phyloP scores from a whole-genome alignment of 768 basidiomycete genomes.

The Panus rudis region DNA sequence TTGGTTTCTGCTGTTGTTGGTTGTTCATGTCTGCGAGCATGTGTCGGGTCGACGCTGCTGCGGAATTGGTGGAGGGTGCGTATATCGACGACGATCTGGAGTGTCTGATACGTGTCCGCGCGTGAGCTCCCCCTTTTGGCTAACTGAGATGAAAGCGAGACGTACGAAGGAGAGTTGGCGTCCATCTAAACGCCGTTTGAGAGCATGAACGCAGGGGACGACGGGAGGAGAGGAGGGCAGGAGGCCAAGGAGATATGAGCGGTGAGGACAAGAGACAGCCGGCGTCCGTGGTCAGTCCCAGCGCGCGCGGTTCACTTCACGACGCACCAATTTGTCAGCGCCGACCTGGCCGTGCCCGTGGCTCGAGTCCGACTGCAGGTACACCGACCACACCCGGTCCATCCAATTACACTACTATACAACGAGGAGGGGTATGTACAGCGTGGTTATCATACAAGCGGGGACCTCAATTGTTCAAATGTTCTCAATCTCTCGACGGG shows the following conservation, averaged over 20 bases:
- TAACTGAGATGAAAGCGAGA: constrained; percentile 5
- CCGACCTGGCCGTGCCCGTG: constrained; percentile 3
- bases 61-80: constrained; percentile 38
- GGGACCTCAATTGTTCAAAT: not conserved
- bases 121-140: no score
- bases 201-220: constrained; percentile 11
- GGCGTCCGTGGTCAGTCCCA: constrained; percentile 6
- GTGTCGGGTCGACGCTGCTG: constrained; percentile 40
- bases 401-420: constrained; percentile 23
- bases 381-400: constrained; percentile 50
- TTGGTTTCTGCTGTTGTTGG: constrained; percentile 9
- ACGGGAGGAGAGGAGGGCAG: not conserved
- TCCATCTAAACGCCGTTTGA: constrained; percentile 20
- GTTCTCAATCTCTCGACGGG: not conserved
- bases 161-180: constrained; percentile 13
- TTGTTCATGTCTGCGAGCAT: constrained; percentile 33
- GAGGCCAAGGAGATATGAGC: constrained; percentile 6
- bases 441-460: not conserved
- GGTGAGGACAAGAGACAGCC: constrained; percentile 9
- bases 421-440: not conserved
- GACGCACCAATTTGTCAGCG: constrained; percentile 13
- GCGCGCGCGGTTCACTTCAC: constrained; percentile 8
- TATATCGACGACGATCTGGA: constrained; percentile 29
- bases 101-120: constrained; percentile 16
- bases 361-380: constrained; percentile 29